Evolutionary conservation across 306 rosid genomes (phyloP), one percentile per base, ranked within the genome.

Genomic region (Quercus dentata): DNA sequence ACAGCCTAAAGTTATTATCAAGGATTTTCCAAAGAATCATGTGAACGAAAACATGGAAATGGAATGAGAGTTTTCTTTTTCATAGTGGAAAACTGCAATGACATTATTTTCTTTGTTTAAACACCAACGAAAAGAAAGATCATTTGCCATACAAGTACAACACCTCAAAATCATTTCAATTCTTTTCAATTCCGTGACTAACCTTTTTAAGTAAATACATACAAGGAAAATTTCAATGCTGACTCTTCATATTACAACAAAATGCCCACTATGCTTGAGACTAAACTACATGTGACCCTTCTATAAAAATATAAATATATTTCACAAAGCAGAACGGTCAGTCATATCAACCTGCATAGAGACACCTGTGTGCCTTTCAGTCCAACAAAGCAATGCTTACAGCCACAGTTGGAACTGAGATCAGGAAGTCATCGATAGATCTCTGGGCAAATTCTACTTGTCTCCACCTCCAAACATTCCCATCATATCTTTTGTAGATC

Each of bases 401-500:
- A 59, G 70, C 64, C 68, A 17, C 65, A 67, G 78, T 75, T 33
- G 59, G 35, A 27, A 59, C 65, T 20, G 49, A 74, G 41, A 21
- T 70, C 49, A 41, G 46, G 62, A 65, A 63, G 65, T 63, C 49
- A 49, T 20, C 68, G 31, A 5, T 14, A 7, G n/a, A 11, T n/a
- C 15, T 38, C 56, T 0, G 55, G 1, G 72, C 21, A 15, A 33
- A 51, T 5, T 78, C 83, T 90, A 84, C 44, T 88, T 87, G 25
- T 89, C 88, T 56, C 89, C 91, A 23, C 90, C 97, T 65, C 97
- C 97, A 21, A 94, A 80, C 97, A 91, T 90, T 56, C 97, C 89
- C 97, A 91, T 90, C 98, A 93, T 91, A 67, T 93, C 98, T 74
- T 91, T 91, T 44, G 76, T 59, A 28, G 91, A 85, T 75, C 98